Evolutionary conservation across 768 basidiomycete genomes (phyloP), one percentile per base, ranked within the genome.

Genomic region (Chalciporus piperatus): DNA sequence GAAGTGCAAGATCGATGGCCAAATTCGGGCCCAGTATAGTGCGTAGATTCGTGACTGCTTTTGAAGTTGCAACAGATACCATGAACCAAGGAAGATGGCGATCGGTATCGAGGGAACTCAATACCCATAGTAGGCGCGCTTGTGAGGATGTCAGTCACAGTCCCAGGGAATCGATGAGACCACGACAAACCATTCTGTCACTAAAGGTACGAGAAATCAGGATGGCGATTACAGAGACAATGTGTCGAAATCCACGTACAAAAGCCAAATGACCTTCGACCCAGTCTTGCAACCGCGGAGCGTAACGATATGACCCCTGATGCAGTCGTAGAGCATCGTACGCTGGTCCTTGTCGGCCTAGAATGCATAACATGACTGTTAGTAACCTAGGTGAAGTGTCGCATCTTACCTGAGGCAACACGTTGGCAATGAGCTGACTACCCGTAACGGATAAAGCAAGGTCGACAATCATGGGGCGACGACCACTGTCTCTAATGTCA

Each of bases 261-360:
- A 93, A 45, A 93, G 76, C 91, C 91, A 93, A 63, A 92, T 92
- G 62, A 92, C 89, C 65, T 91, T 92, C 1, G 90, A 92, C 23
- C 91, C 91, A 2, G 91, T 91, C 76, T 92, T 92, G 65, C 89
- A 92, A 19, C 91, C 91, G 33, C 91, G 81, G n/a, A 93, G 75
- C 25, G 90, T 92, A 42, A 92, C 90, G 57, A 92, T 91, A 62
- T 92, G 89, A 3, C 89, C 88, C 35, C 86, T 78, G 56, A 92
- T 91, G 59, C 91, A 91, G 39, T 92, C 90, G 60, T 91, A 92
- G 32, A 93, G 74, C 52, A 84, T 68, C 3, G 85, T 82, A 19
- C 91, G 83, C 64, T 93, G 91, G 47, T 92, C 91, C 67, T 91
- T 90, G 70, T 91, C 88, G 48, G 87, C 88, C 89, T 91, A 19